Base-by-base conservation (phyloP, 2,329 filamentous ascomycete genomes). In the Cercospora citrullina region DNA sequence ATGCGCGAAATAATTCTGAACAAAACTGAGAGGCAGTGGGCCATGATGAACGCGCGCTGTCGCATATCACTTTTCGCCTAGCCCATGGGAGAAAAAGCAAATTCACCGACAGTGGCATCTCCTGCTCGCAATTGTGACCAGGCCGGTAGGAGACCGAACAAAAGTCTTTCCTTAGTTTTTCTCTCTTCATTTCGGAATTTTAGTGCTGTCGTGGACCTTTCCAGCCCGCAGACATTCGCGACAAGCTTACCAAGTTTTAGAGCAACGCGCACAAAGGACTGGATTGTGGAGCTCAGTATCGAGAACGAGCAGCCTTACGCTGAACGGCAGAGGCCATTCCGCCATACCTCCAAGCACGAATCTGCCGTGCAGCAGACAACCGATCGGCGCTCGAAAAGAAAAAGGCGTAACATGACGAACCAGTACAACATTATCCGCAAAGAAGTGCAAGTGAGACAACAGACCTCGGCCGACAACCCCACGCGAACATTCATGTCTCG, bases 1-100 rank as follows among this genome's bases (percentile, higher is more conserved):
- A 4, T 4, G 30, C 14, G 5, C 26, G 14, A 45, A 18, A 18
- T 7, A 14, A n/a, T 21, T 33, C 2, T 21, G 33, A 58, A 48
- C 18, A 30, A 14, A 48, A 58, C 33, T 9, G 33, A 28, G 33
- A 4, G 28, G 23, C 8, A 18, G 16, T 14, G 28, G 30, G 42
- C 60, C 23, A 26, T 16, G 9, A 31, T 28, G 14, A 10, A 6
- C 6, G 39, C 39, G 60, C 60, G 60, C 26, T 63, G 60, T 30
- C 16, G 28, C 26, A 53, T 63, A 63, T 63, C 60, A 33, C 21
- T 42, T 36, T 53, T 63, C 36, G 60, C 28, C 28, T 12, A 39
- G 42, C 60, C 18, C 14, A 53, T 9, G 21, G n/a, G 14, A 30
- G 26, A 45, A 63, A 63, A 63, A 26, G 26, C 42, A 51, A 63